Evolutionary conservation across 805 yeast species (phyloP).

Genomic region (Jamesozyma jinghongensis): DNA sequence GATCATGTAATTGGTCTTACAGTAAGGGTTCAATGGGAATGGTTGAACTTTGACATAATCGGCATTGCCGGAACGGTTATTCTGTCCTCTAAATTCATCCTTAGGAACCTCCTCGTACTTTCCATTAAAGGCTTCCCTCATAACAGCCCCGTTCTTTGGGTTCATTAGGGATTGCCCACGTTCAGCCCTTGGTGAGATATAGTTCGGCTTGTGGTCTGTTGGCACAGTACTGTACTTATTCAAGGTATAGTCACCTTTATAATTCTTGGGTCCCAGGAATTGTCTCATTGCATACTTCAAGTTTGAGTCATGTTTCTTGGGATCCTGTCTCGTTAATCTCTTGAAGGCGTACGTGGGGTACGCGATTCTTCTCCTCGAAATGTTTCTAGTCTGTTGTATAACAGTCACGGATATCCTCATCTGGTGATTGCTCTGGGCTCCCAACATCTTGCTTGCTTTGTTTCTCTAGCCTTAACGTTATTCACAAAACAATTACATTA

Average conservation of each 20-base stretch:
- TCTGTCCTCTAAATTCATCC: constrained; percentile 4
- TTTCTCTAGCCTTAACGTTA: too few relatives aligned
- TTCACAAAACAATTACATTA: too few relatives aligned
- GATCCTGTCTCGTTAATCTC: constrained; percentile 34
- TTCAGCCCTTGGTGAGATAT: constrained; percentile 50
- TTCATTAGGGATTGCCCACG: constrained; percentile 32
- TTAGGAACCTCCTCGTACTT: constrained; percentile 2
- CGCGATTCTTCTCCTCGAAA: constrained; percentile 44
- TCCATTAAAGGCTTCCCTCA: constrained; percentile 19
- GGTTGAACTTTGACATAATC: constrained; percentile 43
- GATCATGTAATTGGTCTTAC: constrained; percentile 57
- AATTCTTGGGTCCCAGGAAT: constrained; percentile 77
- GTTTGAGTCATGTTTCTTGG: constrained; percentile 39
- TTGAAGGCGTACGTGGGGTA: constrained; percentile 45
- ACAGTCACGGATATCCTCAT: not conserved
- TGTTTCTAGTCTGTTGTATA: constrained; percentile 35
- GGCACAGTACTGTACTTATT: constrained; percentile 69
- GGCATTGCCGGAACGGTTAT: not conserved
- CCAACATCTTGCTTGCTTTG: not conserved
- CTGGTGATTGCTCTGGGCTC: not conserved
- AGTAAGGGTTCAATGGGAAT: constrained; percentile 66
- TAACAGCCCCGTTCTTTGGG: constrained; percentile 28
- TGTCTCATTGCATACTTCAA: constrained; percentile 56
- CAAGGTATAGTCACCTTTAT: constrained; percentile 68
- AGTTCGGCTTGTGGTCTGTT: constrained; percentile 61